Percentiles rank a stretch among this genome's conserved stretches.
These are phyloP conservation scores for Apiotrichum mycotoxinovorans DNA, from an alignment of 1,284 basidiomycete genomes.

Conservation along the genomic window DNA sequence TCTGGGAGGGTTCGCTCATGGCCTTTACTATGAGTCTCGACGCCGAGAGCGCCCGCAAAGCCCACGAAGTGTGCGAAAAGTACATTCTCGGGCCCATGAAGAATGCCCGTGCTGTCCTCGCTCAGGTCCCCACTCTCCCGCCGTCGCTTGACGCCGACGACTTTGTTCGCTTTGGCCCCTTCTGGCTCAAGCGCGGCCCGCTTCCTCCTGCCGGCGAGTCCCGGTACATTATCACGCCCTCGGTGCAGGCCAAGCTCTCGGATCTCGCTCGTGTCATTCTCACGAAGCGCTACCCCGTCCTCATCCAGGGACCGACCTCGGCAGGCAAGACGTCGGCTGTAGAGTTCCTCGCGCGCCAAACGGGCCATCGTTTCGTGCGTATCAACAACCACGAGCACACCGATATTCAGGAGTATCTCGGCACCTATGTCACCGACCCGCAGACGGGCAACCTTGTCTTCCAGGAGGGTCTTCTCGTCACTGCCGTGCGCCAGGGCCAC, in stretches of 20 bases:
- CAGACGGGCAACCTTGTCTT: constrained; percentile 88
- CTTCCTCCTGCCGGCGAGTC: constrained; percentile 56
- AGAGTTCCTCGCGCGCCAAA: constrained; percentile 88
- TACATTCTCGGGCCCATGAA: constrained; percentile 78
- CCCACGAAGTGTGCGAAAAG: constrained; percentile 67
- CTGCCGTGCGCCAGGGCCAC: constrained; percentile 84
- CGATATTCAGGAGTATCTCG: constrained; percentile 97
- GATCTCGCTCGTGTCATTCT: constrained; percentile 88
- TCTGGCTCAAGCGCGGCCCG: constrained; percentile 80
- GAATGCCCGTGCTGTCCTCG: constrained; percentile 71
- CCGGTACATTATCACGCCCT: constrained; percentile 90
- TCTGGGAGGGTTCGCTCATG: constrained; percentile 98
- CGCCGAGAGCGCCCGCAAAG: constrained; percentile 64
- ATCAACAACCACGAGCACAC: constrained; percentile 99
- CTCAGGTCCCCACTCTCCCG: constrained; percentile 64
- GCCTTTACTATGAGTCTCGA: constrained; percentile 96
- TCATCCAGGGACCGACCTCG: constrained; percentile 97
- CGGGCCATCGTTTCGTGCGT: constrained; percentile 92
- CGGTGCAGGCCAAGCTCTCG: constrained; percentile 90
- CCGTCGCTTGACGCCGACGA: constrained; percentile 55
- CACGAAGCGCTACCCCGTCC: constrained; percentile 84
- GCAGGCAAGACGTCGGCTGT: constrained; percentile 97
- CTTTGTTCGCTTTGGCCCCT: constrained; percentile 82
- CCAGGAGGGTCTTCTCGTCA: constrained; percentile 89
- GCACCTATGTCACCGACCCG: constrained; percentile 92